A percentile compares a stretch with the other conserved stretches of the same genome.
Conservation (phyloP, 805 yeast genomes). For the Pichia exigua region DNA sequence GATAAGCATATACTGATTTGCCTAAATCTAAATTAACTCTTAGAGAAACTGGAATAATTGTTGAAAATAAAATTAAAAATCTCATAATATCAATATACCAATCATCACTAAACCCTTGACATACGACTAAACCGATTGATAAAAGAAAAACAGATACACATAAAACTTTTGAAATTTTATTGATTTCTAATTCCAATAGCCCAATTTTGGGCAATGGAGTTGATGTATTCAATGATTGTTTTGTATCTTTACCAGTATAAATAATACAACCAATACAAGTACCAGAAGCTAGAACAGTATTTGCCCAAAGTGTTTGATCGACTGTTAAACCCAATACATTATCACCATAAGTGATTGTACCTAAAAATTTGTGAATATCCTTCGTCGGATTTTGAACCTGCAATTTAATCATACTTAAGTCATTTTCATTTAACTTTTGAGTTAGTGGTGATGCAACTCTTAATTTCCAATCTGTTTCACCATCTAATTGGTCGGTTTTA, state of each 20-base stretch:
- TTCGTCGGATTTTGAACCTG: slow-evolving; percentile 76
- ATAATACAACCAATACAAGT: slow-evolving; percentile 80
- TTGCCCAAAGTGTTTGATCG: slow-evolving; percentile 97
- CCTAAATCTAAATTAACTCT: slow-evolving; percentile 94
- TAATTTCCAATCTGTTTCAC: slow-evolving; percentile 98
- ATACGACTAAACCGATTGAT: slow-evolving; percentile 68
- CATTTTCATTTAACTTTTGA: slow-evolving; percentile 45
- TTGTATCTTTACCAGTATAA: slow-evolving; percentile 88
- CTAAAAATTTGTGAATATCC: slow-evolving; percentile 73
- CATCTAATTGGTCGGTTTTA: slow-evolving; percentile 96
- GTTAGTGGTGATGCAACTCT: slow-evolving; percentile 71
- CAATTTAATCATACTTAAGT: slow-evolving; percentile 48
- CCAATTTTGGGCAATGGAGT: slow-evolving; percentile 84
- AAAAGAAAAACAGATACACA: slow-evolving; percentile 80
- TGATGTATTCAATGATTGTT: slow-evolving; percentile 92
- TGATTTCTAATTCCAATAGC: slow-evolving; percentile 82
- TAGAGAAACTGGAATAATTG: slow-evolving; percentile 92
- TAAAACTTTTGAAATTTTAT: slow-evolving; percentile 75
- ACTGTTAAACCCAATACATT: slow-evolving; percentile 60
- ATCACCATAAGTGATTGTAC: slow-evolving; percentile 56
- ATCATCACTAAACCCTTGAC: slow-evolving; percentile 60
- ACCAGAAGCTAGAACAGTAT: slow-evolving; percentile 93
- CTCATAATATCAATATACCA: slow-evolving; percentile 93
- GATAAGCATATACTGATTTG: slow-evolving; percentile 90
- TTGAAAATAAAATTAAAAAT: slow-evolving; percentile 83